Conservation (phyloP, 2,329 filamentous ascomycete species). For the Clonostachys chloroleuca region DNA sequence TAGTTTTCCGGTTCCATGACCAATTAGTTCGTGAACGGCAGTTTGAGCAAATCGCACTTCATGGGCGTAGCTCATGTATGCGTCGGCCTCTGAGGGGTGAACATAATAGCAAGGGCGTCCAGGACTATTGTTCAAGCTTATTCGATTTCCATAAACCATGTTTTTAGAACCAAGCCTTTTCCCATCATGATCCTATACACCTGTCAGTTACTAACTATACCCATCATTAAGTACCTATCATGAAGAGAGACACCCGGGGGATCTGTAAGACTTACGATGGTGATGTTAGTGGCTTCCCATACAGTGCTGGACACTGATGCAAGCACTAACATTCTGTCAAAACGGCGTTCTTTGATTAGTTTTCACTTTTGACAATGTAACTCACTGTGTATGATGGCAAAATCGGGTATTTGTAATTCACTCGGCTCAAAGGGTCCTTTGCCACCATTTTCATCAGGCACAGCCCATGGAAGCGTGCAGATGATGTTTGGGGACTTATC, state of each 20-base stretch:
- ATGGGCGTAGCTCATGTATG: neutral
- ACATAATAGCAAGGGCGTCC: constrained; percentile 2
- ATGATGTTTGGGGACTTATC: constrained; percentile 61
- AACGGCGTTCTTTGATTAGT: too few species aligned
- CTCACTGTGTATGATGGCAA: constrained; percentile 64
- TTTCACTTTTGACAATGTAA: constrained; percentile 18
- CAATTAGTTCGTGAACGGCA: constrained; percentile 64
- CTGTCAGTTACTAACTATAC: too few species aligned
- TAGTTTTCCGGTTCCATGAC: constrained; percentile 61
- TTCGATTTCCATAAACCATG: constrained; percentile 54
- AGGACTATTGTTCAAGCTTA: constrained; percentile 42
- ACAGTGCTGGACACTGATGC: too few species aligned
- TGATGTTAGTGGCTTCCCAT: too few species aligned
- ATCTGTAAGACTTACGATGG: too few species aligned
- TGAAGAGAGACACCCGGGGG: too few species aligned
- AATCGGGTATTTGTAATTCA: constrained; percentile 66
- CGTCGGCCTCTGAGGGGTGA: neutral
- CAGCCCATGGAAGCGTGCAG: constrained; percentile 61
- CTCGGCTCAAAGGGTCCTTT: constrained; percentile 64
- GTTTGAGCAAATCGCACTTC: constrained; percentile 1
- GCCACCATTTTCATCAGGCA: constrained; percentile 19
- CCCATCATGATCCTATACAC: constrained; percentile 43
- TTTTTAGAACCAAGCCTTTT: constrained; percentile 61
- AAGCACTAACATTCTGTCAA: too few species aligned
- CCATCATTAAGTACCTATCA: too few species aligned